These are phyloP conservation scores for Pouteria glomerata DNA, from an alignment of 148 eudicot genomes.

Conservation along the genomic window DNA sequence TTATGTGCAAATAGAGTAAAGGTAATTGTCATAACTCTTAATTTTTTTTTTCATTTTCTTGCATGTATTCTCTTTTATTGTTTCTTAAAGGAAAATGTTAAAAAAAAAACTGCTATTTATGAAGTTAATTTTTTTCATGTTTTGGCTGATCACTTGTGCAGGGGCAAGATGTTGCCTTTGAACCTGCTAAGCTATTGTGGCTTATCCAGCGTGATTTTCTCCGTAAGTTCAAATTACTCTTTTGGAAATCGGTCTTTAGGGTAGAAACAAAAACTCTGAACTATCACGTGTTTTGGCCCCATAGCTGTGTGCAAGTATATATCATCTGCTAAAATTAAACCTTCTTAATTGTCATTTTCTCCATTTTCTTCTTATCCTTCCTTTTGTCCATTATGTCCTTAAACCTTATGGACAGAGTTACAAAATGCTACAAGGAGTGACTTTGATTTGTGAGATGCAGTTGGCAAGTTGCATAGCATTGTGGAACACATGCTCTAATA, in stretches of 20 bases:
- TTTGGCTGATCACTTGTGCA: slow-evolving; percentile 23
- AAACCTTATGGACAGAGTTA: not conserved
- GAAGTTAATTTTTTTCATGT: not conserved
- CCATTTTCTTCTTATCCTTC: not conserved
- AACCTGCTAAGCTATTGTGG: slow-evolving; percentile 95
- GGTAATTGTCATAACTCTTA: slow-evolving; percentile 37
- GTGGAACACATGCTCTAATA: not conserved
- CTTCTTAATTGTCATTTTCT: not conserved
- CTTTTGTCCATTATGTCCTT: not conserved
- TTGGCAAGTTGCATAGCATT: not conserved
- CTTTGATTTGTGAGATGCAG: not conserved
- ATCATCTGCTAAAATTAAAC: not conserved
- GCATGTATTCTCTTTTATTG: slow-evolving; percentile 1
- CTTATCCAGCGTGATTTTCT: slow-evolving; percentile 97
- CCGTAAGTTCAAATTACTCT: slow-evolving; percentile 46
- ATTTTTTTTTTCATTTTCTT: not conserved
- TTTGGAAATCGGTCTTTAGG: not conserved
- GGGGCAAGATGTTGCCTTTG: slow-evolving; percentile 98
- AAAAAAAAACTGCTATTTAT: not conserved
- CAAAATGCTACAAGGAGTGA: not conserved
- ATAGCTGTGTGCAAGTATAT: not conserved
- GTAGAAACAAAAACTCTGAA: not conserved
- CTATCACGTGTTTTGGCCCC: not conserved
- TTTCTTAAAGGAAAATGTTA: not conserved
- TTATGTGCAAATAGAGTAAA: slow-evolving; percentile 56